Percentiles rank a stretch among this genome's conserved stretches.
Conservation (phyloP, 352 stramenopile genomes). For the Phytophthora cactorum region DNA sequence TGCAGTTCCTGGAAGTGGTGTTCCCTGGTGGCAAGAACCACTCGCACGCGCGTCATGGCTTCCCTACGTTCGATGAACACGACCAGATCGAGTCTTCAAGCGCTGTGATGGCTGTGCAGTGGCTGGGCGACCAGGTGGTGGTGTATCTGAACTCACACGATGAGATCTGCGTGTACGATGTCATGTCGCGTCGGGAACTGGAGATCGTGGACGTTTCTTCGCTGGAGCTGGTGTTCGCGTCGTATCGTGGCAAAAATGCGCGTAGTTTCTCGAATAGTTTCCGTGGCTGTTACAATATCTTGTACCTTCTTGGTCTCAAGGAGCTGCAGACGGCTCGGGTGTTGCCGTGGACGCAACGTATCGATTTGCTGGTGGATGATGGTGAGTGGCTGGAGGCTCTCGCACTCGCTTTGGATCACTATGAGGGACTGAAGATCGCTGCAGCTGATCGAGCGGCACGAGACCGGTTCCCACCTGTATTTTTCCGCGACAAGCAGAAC, state of each 20-base stretch:
- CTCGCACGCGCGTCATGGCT: slow-evolving; percentile 86
- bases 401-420: slow-evolving; percentile 95
- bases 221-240: slow-evolving; percentile 94
- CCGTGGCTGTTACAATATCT: slow-evolving; percentile 92
- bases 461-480: slow-evolving; percentile 86
- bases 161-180: slow-evolving; percentile 97
- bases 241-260: slow-evolving; percentile 85
- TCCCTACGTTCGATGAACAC: slow-evolving; percentile 95
- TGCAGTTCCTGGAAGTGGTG: slow-evolving; percentile 93
- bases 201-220: slow-evolving; percentile 95
- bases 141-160: slow-evolving; percentile 95
- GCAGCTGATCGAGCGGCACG: slow-evolving; percentile 80
- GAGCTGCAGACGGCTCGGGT: slow-evolving; percentile 93
- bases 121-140: slow-evolving; percentile 95
- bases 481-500: slow-evolving; percentile 90
- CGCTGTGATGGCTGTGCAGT: slow-evolving; percentile 94
- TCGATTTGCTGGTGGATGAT: slow-evolving; percentile 95
- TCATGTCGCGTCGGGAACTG: slow-evolving; percentile 95
- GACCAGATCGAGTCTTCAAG: slow-evolving; percentile 91
- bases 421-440: slow-evolving; percentile 90
- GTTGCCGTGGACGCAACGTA: slow-evolving; percentile 92
- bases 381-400: slow-evolving; percentile 98
- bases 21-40: slow-evolving; percentile 79
- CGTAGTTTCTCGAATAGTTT: slow-evolving; percentile 90
- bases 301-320: slow-evolving; percentile 93